Base-by-base conservation (phyloP, 106 monocot species). In the Amphibolis antarctica region DNA sequence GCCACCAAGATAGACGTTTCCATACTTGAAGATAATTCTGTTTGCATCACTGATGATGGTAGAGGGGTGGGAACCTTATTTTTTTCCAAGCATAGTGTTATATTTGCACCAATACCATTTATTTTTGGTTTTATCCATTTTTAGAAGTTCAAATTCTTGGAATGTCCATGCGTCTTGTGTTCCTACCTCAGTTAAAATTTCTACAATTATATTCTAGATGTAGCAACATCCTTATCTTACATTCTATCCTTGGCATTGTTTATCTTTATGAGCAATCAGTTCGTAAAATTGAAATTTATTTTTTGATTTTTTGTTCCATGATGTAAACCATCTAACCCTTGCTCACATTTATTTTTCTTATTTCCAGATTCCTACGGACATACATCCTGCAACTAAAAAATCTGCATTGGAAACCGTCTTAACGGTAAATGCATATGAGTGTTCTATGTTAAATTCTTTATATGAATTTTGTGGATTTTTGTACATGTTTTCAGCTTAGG, bases 331-430 rank as follows among this genome's bases (percentile, higher is more conserved):
- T 14, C 10, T 3, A 53, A n/a, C 24, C 24, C 11, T 45, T 46
- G 44, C 22, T 62, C 0, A 19, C 10, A 44, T 63, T 63, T 36
- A 36, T 36, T 36, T 36, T 36, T 36, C 36, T 0, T 57, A 46
- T 67, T 25, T 81, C 79, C 90, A 98, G 96, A 98, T 98, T 80
- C 96, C 96, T 48, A 83, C 72, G 28, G 96, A 98, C 77, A 58
- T 98, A 62, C 96, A 98, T 76, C 96, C 96, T 25, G 73, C 63
- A 48, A 98, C 96, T 51, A 90, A 82, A 76, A 98, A 90, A 71
- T 98, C 96, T 44, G 86, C 86, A 14, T 52, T 98, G 70, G 96
- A 98, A 71, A 98, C 96, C 45, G 96, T 98, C 63, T 77, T 98
- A 59, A 90, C 96, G 78, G 96, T 98, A 85, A 66, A 31, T 9